These are phyloP conservation scores for Nectriaceae sp. DNA, from an alignment of 2,329 filamentous ascomycete genomes.

Conservation along the genomic window DNA sequence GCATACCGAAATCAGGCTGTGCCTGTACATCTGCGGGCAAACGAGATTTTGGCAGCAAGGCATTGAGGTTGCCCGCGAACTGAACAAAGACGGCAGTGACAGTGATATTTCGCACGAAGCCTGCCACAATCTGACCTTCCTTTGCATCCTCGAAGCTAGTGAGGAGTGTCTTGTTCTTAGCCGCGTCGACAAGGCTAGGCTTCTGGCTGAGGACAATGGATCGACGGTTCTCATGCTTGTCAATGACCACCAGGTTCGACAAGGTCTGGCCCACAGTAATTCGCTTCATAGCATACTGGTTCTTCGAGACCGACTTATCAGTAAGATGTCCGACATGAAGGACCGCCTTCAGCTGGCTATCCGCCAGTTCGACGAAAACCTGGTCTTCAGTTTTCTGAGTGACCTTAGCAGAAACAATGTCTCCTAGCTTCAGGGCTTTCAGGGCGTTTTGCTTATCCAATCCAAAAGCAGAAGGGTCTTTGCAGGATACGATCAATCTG, in stretches of 20 bases:
- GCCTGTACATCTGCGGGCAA: conserved; percentile 69
- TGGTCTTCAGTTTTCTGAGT: conserved; percentile 80
- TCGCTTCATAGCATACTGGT: conserved; percentile 73
- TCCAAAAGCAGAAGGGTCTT: conserved; percentile 79
- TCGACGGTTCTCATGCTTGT: conserved; percentile 77
- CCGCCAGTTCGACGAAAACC: conserved; percentile 74
- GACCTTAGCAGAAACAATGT: conserved; percentile 75
- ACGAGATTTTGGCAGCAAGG: conserved; percentile 77
- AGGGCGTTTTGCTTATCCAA: conserved; percentile 75
- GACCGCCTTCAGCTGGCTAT: conserved; percentile 73
- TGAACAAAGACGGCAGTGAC: conserved; percentile 83
- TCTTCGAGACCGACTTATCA: conserved; percentile 82
- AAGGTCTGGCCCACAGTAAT: conserved; percentile 84
- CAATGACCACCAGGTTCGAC: conserved; percentile 79
- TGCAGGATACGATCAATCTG: conserved; percentile 87
- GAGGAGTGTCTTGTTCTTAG: conserved; percentile 72
- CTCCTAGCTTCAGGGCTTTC: conserved; percentile 71
- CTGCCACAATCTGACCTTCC: conserved; percentile 68
- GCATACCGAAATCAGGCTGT: conserved; percentile 76
- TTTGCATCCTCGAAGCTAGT: conserved; percentile 70
- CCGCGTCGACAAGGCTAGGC: conserved; percentile 75
- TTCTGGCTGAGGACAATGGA: conserved; percentile 81
- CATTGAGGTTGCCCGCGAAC: conserved; percentile 76
- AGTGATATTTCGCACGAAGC: conserved; percentile 85
- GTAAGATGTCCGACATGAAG: conserved; percentile 78